These are phyloP conservation scores for Xylariaceae sp. DNA, from an alignment of 2,329 filamentous ascomycete species.

Conservation along the genomic window DNA sequence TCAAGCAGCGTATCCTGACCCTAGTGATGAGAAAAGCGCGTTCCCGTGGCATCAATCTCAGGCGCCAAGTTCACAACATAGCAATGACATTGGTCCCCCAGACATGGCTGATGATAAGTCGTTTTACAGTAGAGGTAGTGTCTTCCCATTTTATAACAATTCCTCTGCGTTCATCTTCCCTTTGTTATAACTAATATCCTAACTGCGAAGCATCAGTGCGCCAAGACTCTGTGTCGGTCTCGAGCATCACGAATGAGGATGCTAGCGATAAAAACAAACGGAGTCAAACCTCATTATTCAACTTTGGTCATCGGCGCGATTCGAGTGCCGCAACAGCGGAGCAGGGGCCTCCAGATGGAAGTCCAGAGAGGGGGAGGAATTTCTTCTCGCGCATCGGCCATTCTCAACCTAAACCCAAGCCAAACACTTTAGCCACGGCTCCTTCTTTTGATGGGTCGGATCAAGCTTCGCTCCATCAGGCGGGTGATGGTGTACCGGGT, in stretches of 20 bases:
- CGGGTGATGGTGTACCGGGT: conserved; percentile 16
- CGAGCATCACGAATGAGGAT: conserved; percentile 39
- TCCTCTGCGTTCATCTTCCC: conserved; percentile 31
- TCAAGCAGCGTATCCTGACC: conserved; percentile 41
- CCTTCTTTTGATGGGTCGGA: conserved; percentile 21
- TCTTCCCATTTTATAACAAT: conserved; percentile 13
- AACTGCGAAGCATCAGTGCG: conserved; percentile 20
- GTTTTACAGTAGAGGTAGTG: conserved; percentile 49
- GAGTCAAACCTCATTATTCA: conserved; percentile 36
- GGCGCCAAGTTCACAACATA: conserved; percentile 13
- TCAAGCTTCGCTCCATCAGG: conserved; percentile 14
- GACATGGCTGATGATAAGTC: conserved; percentile 35
- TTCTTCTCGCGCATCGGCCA: conserved; percentile 33
- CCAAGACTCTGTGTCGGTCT: conserved; percentile 40
- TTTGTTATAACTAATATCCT: neutral
- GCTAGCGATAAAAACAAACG: conserved; percentile 35
- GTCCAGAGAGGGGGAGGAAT: conserved; percentile 37
- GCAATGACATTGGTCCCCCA: conserved; percentile 37
- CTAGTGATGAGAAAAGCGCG: conserved; percentile 19
- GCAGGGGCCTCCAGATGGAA: conserved; percentile 19
- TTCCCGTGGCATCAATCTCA: conserved; percentile 14
- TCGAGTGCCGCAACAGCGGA: conserved; percentile 20
- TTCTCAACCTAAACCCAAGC: conserved; percentile 24
- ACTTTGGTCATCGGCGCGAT: conserved; percentile 30
- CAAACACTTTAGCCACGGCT: conserved; percentile 16